Conservation (phyloP, 371 early-diverging fungal species). For the Capniomyces stellatus region DNA sequence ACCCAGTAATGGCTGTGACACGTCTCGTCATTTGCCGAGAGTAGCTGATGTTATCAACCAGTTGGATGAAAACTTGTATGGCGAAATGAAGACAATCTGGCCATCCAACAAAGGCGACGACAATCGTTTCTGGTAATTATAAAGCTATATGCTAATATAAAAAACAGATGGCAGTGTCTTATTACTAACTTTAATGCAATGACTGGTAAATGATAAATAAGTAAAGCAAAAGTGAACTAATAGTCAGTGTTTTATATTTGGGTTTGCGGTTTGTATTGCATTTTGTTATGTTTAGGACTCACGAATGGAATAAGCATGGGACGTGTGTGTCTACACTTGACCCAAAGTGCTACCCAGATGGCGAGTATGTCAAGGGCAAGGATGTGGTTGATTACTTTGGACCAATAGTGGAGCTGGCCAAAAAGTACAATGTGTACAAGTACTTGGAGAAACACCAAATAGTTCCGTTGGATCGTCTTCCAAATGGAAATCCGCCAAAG, state of each 20-base stretch:
- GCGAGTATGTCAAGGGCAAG: constrained; percentile 24
- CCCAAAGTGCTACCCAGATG: constrained; percentile 34
- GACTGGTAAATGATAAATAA: no score
- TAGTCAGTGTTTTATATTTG: no score
- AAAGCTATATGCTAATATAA: no score
- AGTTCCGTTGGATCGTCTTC: constrained; percentile 21
- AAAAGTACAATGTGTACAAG: constrained; percentile 34
- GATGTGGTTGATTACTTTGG: constrained; percentile 41
- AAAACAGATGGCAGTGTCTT: no score
- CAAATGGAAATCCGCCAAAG: constrained; percentile 7
- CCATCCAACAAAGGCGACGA: constrained; percentile 44
- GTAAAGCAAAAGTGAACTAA: no score
- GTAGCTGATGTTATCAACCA: constrained; percentile 26
- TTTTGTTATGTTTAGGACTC: constrained; percentile 21
- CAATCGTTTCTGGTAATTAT: constrained; percentile 31
- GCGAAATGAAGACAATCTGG: constrained; percentile 51
- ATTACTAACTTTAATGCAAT: no score
- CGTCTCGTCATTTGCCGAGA: constrained; percentile 29
- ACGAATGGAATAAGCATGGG: constrained; percentile 71
- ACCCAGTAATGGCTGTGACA: constrained; percentile 45
- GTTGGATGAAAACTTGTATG: constrained; percentile 22
- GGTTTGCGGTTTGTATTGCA: neutral
- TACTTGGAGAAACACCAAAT: constrained; percentile 35
- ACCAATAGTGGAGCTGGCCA: constrained; percentile 29
- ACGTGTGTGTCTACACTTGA: constrained; percentile 48